Conservation (phyloP, 352 stramenopile species). For the Thalassiosira mediterranea region DNA sequence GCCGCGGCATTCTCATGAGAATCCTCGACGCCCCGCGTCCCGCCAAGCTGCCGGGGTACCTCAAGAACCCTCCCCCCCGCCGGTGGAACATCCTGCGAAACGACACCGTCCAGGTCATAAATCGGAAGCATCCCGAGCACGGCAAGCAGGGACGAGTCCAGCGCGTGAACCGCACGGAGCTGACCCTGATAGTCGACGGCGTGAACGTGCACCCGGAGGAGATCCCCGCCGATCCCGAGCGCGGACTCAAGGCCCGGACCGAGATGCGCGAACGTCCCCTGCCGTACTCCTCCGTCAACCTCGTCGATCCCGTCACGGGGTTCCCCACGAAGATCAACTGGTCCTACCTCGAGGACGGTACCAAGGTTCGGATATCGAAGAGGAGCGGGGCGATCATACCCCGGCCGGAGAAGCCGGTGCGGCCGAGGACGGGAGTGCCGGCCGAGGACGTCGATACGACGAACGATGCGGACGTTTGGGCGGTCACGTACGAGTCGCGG, state of each 20-base stretch:
- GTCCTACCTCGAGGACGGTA: constrained; percentile 89
- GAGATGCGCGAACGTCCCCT: constrained; percentile 68
- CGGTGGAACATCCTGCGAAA: constrained; percentile 81
- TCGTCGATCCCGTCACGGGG: constrained; percentile 81
- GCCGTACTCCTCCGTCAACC: constrained; percentile 82
- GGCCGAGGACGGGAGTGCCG: constrained; percentile 71
- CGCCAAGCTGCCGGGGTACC: constrained; percentile 42
- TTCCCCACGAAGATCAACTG: constrained; percentile 76
- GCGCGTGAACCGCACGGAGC: constrained; percentile 66
- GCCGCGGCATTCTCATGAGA: constrained; percentile 50
- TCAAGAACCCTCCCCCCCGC: constrained; percentile 28
- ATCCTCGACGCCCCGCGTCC: constrained; percentile 42
- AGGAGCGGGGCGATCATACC: constrained; percentile 95
- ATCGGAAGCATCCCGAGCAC: constrained; percentile 72
- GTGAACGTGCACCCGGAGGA: constrained; percentile 73
- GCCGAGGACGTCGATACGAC: constrained; percentile 78
- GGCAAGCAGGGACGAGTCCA: constrained; percentile 80
- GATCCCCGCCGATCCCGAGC: constrained; percentile 72
- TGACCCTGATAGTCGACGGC: constrained; percentile 80
- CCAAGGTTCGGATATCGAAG: constrained; percentile 94
- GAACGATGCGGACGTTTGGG: constrained; percentile 76
- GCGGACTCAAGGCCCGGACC: constrained; percentile 57
- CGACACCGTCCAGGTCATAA: constrained; percentile 84
- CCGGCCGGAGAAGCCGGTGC: constrained; percentile 90
- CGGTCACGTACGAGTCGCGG: constrained; percentile 65